Evolutionary conservation across 192 early-diverging fungal species (phyloP), one percentile per base, ranked within the genome.

Genomic region (Radiomyces spectabilis): DNA sequence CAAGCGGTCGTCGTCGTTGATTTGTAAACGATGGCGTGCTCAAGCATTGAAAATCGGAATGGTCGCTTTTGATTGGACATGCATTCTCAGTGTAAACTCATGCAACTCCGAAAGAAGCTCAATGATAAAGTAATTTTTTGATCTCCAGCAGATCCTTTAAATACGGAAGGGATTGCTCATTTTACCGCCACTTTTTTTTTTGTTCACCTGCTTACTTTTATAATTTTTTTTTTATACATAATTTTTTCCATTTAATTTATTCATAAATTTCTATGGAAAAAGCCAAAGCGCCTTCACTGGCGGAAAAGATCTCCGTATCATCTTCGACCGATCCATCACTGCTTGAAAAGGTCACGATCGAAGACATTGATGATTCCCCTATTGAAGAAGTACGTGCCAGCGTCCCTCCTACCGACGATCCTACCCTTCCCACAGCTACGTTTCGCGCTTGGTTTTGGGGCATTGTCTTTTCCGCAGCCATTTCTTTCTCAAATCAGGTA

Each of bases 361-460:
- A 22, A 30, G 21, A 24, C 18, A 4, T 53, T 21, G 75, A 77
- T 19, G 66, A 77, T 39, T 77, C 75, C 53, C 86, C 86, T 24
- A 84, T 85, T 63, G 79, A 82, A 60, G 81, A 85, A 71, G 86
- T 88, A 21, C 75, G 86, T 27, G 73, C 82, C 3, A 67, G 75
- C 18, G 83, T 88, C 5, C 76, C 82, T 31, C 85, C 82, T 53
- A 82, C 78, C n/a, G 87, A 89, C 51, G 74, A 85, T 52, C 61
- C 78, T 5, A 54, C 70, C 10, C 53, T 87, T 7, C 83, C 85
- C 4, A 80, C 83, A 12, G 67, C 79, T 42, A 92, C 90, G 0
- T 83, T 89, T 57, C 82, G 90, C 32, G 72, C 82, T 5, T 82
- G 82, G 79, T 67, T 85, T n/a, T 74, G 87, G 26, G 86, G 86